Evolutionary conservation across 1,284 basidiomycete genomes (phyloP).

Genomic region (Vanrija pseudolonga): DNA sequence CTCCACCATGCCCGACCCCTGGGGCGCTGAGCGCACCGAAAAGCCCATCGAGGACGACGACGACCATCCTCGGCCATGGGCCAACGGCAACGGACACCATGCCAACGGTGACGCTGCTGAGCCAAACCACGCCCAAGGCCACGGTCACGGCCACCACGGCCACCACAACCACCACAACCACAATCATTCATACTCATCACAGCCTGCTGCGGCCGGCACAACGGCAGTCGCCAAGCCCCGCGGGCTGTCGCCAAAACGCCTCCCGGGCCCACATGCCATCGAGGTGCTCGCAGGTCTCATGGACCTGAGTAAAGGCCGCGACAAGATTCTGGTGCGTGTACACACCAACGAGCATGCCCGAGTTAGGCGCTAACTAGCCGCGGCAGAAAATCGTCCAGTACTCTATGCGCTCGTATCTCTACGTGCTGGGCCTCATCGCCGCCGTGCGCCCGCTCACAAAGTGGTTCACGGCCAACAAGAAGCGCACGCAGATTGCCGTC

Average conservation of each 20-base stretch:
- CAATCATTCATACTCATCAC: neutral
- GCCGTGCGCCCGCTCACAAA: slow-evolving; percentile 31
- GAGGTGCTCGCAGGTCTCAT: slow-evolving; percentile 36
- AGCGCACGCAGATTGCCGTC: slow-evolving; percentile 29
- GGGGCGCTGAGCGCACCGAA: slow-evolving; percentile 8
- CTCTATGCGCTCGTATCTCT: slow-evolving; percentile 41
- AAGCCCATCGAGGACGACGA: neutral
- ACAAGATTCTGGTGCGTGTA: slow-evolving; percentile 43
- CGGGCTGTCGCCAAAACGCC: neutral
- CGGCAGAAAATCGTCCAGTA: slow-evolving; percentile 45
- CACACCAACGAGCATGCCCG: too few species aligned
- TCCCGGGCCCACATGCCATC: slow-evolving; percentile 17
- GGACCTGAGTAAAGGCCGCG: slow-evolving; percentile 42
- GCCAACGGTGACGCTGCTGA: neutral
- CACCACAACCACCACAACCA: slow-evolving; percentile 3
- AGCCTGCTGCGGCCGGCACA: neutral
- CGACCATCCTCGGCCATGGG: slow-evolving; percentile 1
- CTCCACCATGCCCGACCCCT: slow-evolving; percentile 15
- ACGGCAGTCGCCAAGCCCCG: neutral
- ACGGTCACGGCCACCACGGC: neutral
- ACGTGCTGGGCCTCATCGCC: slow-evolving; percentile 36
- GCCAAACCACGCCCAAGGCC: neutral
- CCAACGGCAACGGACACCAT: neutral
- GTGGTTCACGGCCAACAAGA: slow-evolving; percentile 36
- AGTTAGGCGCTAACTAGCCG: slow-evolving; percentile 3